These are phyloP conservation scores for Aspergillus sp. DNA, from an alignment of 2,329 filamentous ascomycete species.

Conservation along the genomic window DNA sequence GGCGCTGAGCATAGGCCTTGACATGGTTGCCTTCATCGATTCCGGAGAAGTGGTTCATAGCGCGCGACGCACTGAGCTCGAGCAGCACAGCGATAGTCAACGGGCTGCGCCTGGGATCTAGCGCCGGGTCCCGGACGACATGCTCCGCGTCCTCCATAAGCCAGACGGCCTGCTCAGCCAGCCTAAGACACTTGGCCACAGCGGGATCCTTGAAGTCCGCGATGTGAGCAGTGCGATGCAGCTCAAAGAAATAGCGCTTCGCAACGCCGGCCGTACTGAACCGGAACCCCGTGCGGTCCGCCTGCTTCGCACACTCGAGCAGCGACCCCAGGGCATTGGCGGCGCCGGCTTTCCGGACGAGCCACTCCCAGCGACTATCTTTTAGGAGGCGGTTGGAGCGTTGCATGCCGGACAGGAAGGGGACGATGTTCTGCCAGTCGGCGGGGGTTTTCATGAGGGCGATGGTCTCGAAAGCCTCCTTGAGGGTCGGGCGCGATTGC, in stretches of 20 bases:
- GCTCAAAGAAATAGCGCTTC: slow-evolving; percentile 26
- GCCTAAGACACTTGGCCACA: slow-evolving; percentile 18
- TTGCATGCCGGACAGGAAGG: slow-evolving; percentile 31
- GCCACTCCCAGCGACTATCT: slow-evolving; percentile 20
- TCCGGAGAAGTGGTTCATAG: slow-evolving; percentile 26
- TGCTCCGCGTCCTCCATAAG: slow-evolving; percentile 31
- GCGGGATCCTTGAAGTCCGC: slow-evolving; percentile 25
- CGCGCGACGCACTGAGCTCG: slow-evolving; percentile 37
- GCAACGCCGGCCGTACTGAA: slow-evolving; percentile 21
- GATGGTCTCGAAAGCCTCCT: slow-evolving; percentile 22
- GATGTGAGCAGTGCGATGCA: slow-evolving; percentile 26
- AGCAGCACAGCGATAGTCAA: slow-evolving; percentile 36
- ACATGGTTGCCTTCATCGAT: slow-evolving; percentile 35
- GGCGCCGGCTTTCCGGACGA: slow-evolving; percentile 30
- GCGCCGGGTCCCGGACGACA: slow-evolving; percentile 8
- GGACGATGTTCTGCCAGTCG: slow-evolving; percentile 33
- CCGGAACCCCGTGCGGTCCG: slow-evolving; percentile 26
- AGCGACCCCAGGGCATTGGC: slow-evolving; percentile 27
- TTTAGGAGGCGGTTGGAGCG: slow-evolving; percentile 19
- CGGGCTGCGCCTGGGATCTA: slow-evolving; percentile 32
- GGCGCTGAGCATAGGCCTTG: slow-evolving; percentile 28
- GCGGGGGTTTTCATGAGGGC: slow-evolving; percentile 27
- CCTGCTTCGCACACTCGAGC: slow-evolving; percentile 28
- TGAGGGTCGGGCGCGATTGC: slow-evolving; percentile 23
- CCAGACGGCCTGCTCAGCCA: slow-evolving; percentile 26